Evolutionary conservation across 768 basidiomycete species (phyloP).

Genomic region (Phaeolepiota aurea): DNA sequence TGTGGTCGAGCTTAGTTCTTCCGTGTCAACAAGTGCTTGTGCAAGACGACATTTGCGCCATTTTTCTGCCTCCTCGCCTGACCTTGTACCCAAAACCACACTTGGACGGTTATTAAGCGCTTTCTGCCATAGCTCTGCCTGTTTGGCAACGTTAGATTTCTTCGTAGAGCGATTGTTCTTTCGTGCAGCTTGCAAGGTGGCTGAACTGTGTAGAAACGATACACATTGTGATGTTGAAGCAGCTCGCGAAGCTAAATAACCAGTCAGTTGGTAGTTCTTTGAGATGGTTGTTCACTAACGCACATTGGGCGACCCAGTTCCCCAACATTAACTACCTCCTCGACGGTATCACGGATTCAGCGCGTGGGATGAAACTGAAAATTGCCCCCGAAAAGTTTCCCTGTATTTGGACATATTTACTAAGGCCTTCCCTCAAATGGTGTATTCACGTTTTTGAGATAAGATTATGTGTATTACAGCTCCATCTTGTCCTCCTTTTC

Average conservation of each 20-base stretch:
- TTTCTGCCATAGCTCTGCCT: slow-evolving; percentile 28
- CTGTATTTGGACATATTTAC: too few relatives aligned
- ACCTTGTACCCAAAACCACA: slow-evolving; percentile 67
- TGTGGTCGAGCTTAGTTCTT: slow-evolving; percentile 26
- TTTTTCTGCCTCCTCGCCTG: slow-evolving; percentile 47
- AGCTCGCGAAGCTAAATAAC: background rate
- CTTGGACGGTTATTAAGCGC: slow-evolving; percentile 41
- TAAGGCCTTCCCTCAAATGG: too few relatives aligned
- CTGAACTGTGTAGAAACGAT: slow-evolving; percentile 17
- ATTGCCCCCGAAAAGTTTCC: too few relatives aligned
- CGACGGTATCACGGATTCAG: too few relatives aligned
- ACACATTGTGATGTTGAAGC: slow-evolving; percentile 9
- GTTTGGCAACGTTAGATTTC: slow-evolving; percentile 28
- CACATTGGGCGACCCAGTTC: background rate
- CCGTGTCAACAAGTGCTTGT: slow-evolving; percentile 48
- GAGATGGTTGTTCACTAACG: too few relatives aligned
- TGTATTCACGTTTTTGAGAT: too few relatives aligned
- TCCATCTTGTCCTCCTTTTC: slow-evolving; percentile 86
- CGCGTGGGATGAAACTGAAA: too few relatives aligned
- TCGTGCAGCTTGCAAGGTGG: slow-evolving; percentile 10
- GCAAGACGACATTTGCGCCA: slow-evolving; percentile 67
- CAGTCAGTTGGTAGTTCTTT: too few relatives aligned
- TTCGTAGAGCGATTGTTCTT: slow-evolving; percentile 7
- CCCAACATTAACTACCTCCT: too few relatives aligned
- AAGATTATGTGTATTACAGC: slow-evolving; percentile 29